Conservation (phyloP, 768 basidiomycete species). For the Suillus brevipes region DNA sequence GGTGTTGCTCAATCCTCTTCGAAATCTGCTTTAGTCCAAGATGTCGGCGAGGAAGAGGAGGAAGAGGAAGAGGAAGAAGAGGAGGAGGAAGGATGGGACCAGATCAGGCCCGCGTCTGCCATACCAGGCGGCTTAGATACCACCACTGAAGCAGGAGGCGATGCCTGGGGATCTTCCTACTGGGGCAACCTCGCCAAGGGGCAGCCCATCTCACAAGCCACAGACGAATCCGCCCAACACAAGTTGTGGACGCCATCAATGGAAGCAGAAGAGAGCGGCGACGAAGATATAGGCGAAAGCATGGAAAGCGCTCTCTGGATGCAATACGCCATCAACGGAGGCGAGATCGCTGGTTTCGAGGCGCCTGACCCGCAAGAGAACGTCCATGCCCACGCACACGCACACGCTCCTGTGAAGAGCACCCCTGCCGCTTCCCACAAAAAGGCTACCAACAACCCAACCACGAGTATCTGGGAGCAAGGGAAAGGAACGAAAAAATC, state of each 20-base stretch:
- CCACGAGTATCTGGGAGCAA: conserved; percentile 23
- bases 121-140: background rate
- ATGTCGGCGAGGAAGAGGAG: conserved; percentile 14
- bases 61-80: background rate
- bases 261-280: conserved; percentile 24
- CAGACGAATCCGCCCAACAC: conserved; percentile 20
- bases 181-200: conserved; percentile 31
- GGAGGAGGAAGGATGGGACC: conserved; percentile 27
- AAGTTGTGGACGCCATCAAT: conserved; percentile 27
- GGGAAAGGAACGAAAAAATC: conserved; percentile 26
- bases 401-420: background rate
- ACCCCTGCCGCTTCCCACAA: conserved; percentile 5
- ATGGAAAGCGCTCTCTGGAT: conserved; percentile 29
- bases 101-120: conserved; percentile 19
- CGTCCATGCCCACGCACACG: background rate
- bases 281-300: conserved; percentile 19
- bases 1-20: conserved; percentile 10
- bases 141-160: background rate
- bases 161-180: conserved; percentile 15
- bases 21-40: conserved; percentile 18
- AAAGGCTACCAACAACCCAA: conserved; percentile 5
- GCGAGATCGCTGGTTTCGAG: conserved; percentile 18
- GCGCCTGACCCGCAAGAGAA: conserved; percentile 9
- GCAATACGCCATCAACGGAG: conserved; percentile 32
- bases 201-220: conserved; percentile 9